These are phyloP conservation scores for Colletotrichum salicis DNA, from an alignment of 2,329 filamentous ascomycete species.

Conservation along the genomic window DNA sequence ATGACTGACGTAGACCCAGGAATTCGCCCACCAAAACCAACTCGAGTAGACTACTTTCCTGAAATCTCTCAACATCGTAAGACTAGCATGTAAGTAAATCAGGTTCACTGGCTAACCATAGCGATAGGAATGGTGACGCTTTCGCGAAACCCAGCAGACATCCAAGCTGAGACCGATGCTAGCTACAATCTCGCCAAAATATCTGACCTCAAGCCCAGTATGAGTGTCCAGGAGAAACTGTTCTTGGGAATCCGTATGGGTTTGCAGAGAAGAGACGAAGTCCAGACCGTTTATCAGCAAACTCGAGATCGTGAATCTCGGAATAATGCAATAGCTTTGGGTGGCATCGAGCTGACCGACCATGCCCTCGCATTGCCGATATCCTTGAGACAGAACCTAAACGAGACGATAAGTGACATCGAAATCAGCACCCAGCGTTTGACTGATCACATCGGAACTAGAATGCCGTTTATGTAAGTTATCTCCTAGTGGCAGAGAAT, in stretches of 20 bases:
- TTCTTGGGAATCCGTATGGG: not conserved
- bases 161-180: not conserved
- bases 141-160: not conserved
- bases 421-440: no score
- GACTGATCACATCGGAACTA: not conserved
- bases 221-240: conserved; percentile 20
- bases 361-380: not conserved
- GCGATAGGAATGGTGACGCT: not conserved
- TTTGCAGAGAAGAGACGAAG: not conserved
- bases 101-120: not conserved
- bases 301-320: not conserved
- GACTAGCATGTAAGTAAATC: not conserved
- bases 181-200: not conserved
- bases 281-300: not conserved
- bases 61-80: conserved; percentile 1
- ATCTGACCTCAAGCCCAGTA: not conserved
- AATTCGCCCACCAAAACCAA: not conserved
- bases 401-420: no score
- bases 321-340: not conserved
- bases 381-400: not conserved
- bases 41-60: not conserved
- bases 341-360: not conserved
- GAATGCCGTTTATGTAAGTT: not conserved
- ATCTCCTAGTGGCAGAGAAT: not conserved
- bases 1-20: not conserved